Evolutionary conservation across 129 eudicot species (phyloP), one percentile per base, ranked within the genome.

Genomic region (Solidago caesia): DNA sequence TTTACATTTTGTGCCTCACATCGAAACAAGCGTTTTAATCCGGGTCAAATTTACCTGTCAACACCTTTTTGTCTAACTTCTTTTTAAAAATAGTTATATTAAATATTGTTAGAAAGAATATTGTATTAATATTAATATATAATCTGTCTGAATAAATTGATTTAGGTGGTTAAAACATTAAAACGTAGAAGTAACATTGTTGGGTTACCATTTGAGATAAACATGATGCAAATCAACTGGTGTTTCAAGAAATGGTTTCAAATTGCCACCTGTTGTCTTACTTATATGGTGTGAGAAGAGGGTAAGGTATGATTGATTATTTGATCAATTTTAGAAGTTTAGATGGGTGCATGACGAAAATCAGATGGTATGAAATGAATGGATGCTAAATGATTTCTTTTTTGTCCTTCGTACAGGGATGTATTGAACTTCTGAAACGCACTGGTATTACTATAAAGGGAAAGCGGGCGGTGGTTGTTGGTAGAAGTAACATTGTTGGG

Each of bases 401-500:
- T 58, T 8, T 27, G 39, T 55, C 41, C 44, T 71, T 51, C 71
- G 26, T 65, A 80, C 84, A 95, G 99, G 97, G 99, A 64, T 91
- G 96, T 72, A 82, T 95, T 5, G 99, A 95, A 60, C 95, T 95
- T 76, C 83, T 95, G 52, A 65, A 83, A 13, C 78, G 97, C 65
- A 89, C 96, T 83, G 99, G 92, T 44, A 53, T 95, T 75, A 91
- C 73, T 58, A 81, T 91, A 56, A 91, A 91, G 80, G 99, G 99
- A 51, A 95, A 95, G 82, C 91, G 84, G 71, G 97, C 97, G 0
- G 99, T 91, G 62, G 96, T 95, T 77, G 99, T 95, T 57, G 99
- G 99, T 69, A 85, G 99, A 79, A 95, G 99, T 78, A 95, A 95
- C 82, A 91, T 95, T 82, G 99, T 91, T 10, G 97, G 99, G n/a